Evolutionary conservation across 768 basidiomycete genomes (phyloP), one percentile per base, ranked within the genome.

Genomic region (Leccinum fibrillosum): DNA sequence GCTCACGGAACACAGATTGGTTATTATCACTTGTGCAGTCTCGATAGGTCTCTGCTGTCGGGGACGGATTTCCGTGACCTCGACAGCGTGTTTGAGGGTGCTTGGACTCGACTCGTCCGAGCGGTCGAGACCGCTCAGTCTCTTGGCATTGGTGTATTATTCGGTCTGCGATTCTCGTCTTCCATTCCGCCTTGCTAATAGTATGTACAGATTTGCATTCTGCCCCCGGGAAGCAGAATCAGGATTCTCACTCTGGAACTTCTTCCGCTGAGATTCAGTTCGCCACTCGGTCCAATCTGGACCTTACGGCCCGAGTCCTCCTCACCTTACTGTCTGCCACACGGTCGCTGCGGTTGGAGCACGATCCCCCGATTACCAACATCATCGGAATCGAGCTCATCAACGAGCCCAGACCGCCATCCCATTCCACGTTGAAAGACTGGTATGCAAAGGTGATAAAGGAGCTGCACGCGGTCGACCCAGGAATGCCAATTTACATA

Each of bases 201-300:
- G 39, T 5, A 62, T 53, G 42, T 49, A 65, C 75, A 88, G 89
- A 90, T 70, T 77, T 90, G 4, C 89, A 90, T 60, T 83, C 87
- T 19, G 88, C 86, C 1, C 86, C 88, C 1, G 89, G 89, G 9
- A 89, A 87, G 65, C 89, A 90, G 64, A 91, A 90, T 63, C 69
- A 74, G 26, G 86, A 88, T 67, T 68, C 85, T 1, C 88, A 90
- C 63, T 78, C 83, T 6, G 88, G 88, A 5, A 83, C 84, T 2
- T 86, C 83, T 17, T 76, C 78, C 15, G 57, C 74, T 19, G 55
- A 69, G 32, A 72, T 83, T 12, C 73, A 73, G 15, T 86, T 86
- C 63, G 84, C 87, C 66, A 71, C 69, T 30, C 63, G 65, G 17
- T 72, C 67, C 53, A 78, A 83, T 64, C 77, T 81, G 53, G 64